Evolutionary conservation across 2,329 filamentous ascomycete species (phyloP).

Genomic region (Fusarium xylarioides): DNA sequence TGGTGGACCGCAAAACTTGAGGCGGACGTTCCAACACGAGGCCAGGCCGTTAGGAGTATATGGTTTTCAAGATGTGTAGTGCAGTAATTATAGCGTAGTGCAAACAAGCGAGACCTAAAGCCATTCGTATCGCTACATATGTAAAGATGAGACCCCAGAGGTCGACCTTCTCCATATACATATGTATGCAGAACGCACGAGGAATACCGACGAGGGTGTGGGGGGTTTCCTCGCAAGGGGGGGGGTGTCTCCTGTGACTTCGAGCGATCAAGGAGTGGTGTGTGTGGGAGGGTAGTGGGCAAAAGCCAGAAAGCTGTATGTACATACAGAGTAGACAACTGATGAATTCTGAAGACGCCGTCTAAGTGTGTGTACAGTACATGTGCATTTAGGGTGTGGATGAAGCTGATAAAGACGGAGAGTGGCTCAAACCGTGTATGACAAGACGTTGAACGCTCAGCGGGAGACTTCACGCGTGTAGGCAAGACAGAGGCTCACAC

Average conservation of each 20-base stretch:
- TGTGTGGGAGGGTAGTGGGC: slow-evolving; percentile 39
- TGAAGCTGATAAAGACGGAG: slow-evolving; percentile 38
- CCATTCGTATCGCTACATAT: slow-evolving; percentile 41
- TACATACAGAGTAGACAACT: slow-evolving; percentile 20
- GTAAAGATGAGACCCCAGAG: slow-evolving; percentile 38
- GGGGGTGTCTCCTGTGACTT: slow-evolving; percentile 18
- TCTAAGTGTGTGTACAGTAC: slow-evolving; percentile 29
- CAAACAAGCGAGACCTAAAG: slow-evolving; percentile 35
- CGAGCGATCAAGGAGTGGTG: slow-evolving; percentile 32
- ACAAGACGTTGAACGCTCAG: slow-evolving; percentile 34
- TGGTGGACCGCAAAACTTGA: slow-evolving; percentile 26
- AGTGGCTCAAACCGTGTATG: slow-evolving; percentile 37
- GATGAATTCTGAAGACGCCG: slow-evolving; percentile 30
- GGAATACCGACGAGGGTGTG: slow-evolving; percentile 41
- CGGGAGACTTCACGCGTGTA: slow-evolving; percentile 18
- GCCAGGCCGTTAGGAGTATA: slow-evolving; percentile 40
- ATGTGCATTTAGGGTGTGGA: slow-evolving; percentile 28
- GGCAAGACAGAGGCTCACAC: slow-evolving; percentile 21
- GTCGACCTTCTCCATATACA: slow-evolving; percentile 39
- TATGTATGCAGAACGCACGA: slow-evolving; percentile 40
- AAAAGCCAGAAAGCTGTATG: slow-evolving; percentile 12
- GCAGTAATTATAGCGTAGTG: slow-evolving; percentile 15
- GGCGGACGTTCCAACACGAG: slow-evolving; percentile 39
- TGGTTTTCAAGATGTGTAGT: slow-evolving; percentile 28
- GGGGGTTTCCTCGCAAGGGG: slow-evolving; percentile 21